phyloP scores from a whole-genome alignment of 345 rosid species.

The Melaleuca alternifolia region DNA sequence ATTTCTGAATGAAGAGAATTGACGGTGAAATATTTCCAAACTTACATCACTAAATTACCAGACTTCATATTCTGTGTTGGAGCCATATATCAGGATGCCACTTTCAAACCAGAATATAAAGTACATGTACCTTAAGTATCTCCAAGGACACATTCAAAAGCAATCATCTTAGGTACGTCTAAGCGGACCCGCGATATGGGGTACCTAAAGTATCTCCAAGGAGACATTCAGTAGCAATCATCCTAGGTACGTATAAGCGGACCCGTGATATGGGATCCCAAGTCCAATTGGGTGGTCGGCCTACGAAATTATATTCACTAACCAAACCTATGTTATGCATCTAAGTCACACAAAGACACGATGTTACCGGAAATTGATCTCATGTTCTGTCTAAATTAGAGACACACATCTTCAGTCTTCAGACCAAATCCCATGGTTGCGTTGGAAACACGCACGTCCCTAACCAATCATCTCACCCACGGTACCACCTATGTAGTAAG shows the following conservation, averaged over 20 bases:
- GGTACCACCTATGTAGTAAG: too few species aligned
- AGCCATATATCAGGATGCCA: background rate
- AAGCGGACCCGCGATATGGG: too few species aligned
- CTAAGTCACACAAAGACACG: background rate
- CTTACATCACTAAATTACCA: background rate
- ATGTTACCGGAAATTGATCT: background rate
- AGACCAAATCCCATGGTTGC: too few species aligned
- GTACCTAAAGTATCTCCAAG: too few species aligned
- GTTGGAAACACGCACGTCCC: background rate
- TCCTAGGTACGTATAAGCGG: too few species aligned
- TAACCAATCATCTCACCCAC: too few species aligned
- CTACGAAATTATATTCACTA: background rate
- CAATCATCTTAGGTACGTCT: background rate
- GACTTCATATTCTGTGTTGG: background rate
- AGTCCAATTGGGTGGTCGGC: background rate
- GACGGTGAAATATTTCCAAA: background rate
- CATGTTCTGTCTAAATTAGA: too few species aligned
- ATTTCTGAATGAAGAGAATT: background rate
- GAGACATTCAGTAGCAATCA: too few species aligned
- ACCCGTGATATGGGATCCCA: too few species aligned
- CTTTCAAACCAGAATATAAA: background rate
- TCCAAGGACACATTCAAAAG: accelerated
- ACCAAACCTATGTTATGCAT: accelerated
- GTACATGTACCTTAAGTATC: background rate
- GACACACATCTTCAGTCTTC: too few species aligned